Percentiles rank a stretch among this genome's conserved stretches.
phyloP scores from a whole-genome alignment of 169 alveolate species.

The Hepatocystis sp. region DNA sequence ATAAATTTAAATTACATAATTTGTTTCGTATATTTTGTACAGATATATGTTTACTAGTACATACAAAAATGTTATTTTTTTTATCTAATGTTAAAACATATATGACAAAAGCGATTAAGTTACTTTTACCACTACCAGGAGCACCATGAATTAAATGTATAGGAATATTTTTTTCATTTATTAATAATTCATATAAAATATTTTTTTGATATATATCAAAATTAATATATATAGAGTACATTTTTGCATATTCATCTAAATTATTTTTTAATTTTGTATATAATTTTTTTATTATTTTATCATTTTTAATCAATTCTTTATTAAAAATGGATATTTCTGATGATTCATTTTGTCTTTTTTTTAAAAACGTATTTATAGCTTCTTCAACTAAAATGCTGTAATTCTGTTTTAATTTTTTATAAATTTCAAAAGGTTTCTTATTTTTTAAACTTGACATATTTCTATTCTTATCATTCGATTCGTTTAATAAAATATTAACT shows the following conservation, averaged over 20 bases:
- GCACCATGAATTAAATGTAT: constrained; percentile 58
- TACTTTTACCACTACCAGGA: constrained; percentile 71
- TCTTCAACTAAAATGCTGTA: constrained; percentile 38
- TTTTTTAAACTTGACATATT: background rate
- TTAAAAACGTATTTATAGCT: constrained; percentile 26
- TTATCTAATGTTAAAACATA: constrained; percentile 32
- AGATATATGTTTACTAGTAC: constrained; percentile 60
- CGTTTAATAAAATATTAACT: constrained; percentile 16
- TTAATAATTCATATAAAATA: constrained; percentile 25
- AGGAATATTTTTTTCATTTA: constrained; percentile 12
- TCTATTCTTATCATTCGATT: background rate
- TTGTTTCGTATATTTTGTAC: constrained; percentile 34
- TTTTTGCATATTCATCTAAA: constrained; percentile 20
- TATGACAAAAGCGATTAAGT: constrained; percentile 37
- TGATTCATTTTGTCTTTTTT: constrained; percentile 21
- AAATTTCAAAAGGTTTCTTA: no score
- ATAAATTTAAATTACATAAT: constrained; percentile 27
- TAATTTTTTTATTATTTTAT: constrained; percentile 21
- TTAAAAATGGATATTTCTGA: background rate
- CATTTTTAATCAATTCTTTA: constrained; percentile 37
- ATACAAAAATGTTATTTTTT: constrained; percentile 45
- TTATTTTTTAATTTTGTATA: constrained; percentile 25
- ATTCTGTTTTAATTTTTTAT: background rate
- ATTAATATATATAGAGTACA: constrained; percentile 31
- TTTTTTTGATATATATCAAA: constrained; percentile 60